Evolutionary conservation across 805 yeast genomes (phyloP), one percentile per base, ranked within the genome.

Genomic region (Ogataea ramenticola): DNA sequence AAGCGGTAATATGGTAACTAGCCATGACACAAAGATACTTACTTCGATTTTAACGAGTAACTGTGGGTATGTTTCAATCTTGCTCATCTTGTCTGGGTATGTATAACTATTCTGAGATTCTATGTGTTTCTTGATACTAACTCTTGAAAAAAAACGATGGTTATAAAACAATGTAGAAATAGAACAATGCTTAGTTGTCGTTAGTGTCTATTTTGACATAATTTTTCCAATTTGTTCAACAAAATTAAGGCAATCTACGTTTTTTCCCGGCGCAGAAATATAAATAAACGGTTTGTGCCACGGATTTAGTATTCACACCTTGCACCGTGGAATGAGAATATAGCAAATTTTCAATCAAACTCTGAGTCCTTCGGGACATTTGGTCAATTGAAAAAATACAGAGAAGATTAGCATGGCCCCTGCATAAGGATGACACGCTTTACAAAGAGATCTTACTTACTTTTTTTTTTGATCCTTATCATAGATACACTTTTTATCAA

Each of bases 401-500:
- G 98, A 91, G 99, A 91, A 91, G 98, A 93, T 91, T 90, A 91
- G 98, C 98, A 93, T 95, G 95, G 96, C 96, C 98, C 98, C 96
- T 91, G 98, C 98, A 91, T 93, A 93, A 93, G 96, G 98, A 91
- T 91, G 98, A 90, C 96, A 95, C 97, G 97, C 96, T 90, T 83
- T 89, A 88, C 97, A 91, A 91, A 91, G 97, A 91, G 98, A 90
- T 91, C 66, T 88, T 86, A 78, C 69, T 72, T 69, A 75, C 82
- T 84, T 86, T 86, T 87, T 88, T 85, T 74, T 64, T 43, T n/a
- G 27, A 24, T 6, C 10, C 27, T 10, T 7, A 24, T 10, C 27
- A 24, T 10, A 24, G 27, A 24, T 24, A n/a, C n/a, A n/a, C n/a
- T n/a, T n/a, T n/a, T n/a, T n/a, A n/a, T n/a, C n/a, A n/a, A n/a